Evolutionary conservation across 2,329 filamentous ascomycete species (phyloP), one percentile per base, ranked within the genome.

Genomic region (Diatrype stigma): DNA sequence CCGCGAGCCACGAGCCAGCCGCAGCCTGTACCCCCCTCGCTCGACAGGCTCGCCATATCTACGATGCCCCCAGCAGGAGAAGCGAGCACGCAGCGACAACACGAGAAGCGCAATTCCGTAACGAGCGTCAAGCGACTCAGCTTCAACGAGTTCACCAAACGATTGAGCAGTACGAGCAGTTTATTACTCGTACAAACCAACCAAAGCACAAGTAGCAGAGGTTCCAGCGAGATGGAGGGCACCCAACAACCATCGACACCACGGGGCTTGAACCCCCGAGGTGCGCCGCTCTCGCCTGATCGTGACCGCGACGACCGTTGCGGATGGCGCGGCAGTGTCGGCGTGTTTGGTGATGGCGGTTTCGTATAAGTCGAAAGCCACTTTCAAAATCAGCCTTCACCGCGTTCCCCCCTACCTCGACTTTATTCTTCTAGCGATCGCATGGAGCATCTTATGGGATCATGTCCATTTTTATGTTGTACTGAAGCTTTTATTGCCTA

Each of bases 91-190:
- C 63, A 63, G 48, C 53, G 66, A 42, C 62, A 60, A 49, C 62
- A 63, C 45, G 75, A 79, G 49, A 78, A 80, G 56, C 76, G 78
- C 30, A 70, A 73, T 45, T 84, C 81, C 26, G 70, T 70, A 38
- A 78, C 76, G 11, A 82, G 77, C 62, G 69, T 70, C 45, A 84
- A 84, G 69, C 74, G 79, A 53, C 73, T 82, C 50, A 83, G 79
- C 68, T 82, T 85, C 57, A 79, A 75, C 58, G 82, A 86, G 49
- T 81, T 84, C 55, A 78, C 80, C 45, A 81, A 80, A 63, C 72
- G 80, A 54, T 65, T 85, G 49, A 84, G 80, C 58, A 83, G 78
- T 63, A 83, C 80, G 47, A 83, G 79, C 62, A 83, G 77, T 64
- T 67, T 83, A 61, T 70, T 85, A 48, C 71, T 84, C 44, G 73